phyloP scores from a whole-genome alignment of 176 grass and related monocot genomes.

The Tillandsia fasciculata region DNA sequence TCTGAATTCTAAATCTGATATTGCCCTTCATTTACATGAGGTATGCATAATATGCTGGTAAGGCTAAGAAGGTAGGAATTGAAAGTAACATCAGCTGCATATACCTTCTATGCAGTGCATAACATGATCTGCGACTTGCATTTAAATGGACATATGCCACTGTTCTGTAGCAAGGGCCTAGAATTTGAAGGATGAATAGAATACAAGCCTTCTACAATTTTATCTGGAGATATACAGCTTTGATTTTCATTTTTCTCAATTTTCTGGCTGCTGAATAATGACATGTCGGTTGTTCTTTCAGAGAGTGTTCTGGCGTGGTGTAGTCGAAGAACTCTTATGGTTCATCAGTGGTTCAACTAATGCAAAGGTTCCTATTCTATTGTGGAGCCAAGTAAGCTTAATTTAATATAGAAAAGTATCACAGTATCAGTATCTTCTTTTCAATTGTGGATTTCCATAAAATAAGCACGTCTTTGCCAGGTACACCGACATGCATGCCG shows the following conservation, averaged over 20 bases:
- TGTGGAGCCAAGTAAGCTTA: slow-evolving; percentile 66
- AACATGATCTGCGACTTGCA: too few species aligned
- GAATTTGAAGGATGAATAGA: too few species aligned
- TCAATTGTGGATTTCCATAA: background rate
- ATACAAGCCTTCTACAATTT: too few species aligned
- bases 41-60: too few species aligned
- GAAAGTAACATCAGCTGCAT: too few species aligned
- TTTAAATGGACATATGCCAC: too few species aligned
- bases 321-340: slow-evolving; percentile 86
- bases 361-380: slow-evolving; percentile 40
- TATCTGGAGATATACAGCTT: background rate
- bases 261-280: background rate
- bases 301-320: slow-evolving; percentile 84
- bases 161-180: too few species aligned
- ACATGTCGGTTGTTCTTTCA: slow-evolving; percentile 20
- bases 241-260: background rate
- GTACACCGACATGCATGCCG: slow-evolving; percentile 71
- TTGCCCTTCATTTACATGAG: too few species aligned
- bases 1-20: too few species aligned
- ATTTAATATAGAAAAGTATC: background rate
- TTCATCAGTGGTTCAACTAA: slow-evolving; percentile 88
- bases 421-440: background rate
- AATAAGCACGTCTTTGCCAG: slow-evolving; percentile 22
- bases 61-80: too few species aligned
- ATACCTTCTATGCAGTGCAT: too few species aligned